Conservation (phyloP, 1,284 basidiomycete species). For the Moniliella sp. region DNA sequence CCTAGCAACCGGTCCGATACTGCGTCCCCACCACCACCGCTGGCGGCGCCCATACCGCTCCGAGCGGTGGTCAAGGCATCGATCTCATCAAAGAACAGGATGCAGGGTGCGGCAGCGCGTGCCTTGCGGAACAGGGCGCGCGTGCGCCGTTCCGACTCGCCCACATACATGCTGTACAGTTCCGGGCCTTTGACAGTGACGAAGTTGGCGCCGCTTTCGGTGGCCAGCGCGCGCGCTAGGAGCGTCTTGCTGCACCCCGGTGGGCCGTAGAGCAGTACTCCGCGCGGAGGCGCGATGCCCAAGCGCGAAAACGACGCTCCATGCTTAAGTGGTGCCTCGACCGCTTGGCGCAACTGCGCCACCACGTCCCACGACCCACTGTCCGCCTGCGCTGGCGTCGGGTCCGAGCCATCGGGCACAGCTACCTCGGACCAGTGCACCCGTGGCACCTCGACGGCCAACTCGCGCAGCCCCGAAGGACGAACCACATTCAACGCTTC, state of each 20-base stretch:
- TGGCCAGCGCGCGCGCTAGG: constrained; percentile 75
- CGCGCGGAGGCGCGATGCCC: constrained; percentile 68
- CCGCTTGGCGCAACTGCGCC: constrained; percentile 18
- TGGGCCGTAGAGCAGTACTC: constrained; percentile 80
- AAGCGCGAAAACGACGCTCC: constrained; percentile 63
- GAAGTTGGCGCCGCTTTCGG: constrained; percentile 85
- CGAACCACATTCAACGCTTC: constrained; percentile 55
- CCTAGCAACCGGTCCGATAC: constrained; percentile 73
- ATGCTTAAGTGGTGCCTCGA: constrained; percentile 76
- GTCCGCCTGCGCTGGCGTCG: constrained; percentile 4
- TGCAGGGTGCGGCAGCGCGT: constrained; percentile 71
- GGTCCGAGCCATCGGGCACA: constrained; percentile 7
- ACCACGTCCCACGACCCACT: constrained; percentile 15
- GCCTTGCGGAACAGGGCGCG: constrained; percentile 89
- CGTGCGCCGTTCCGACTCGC: constrained; percentile 82
- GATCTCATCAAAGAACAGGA: constrained; percentile 94
- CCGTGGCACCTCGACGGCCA: constrained; percentile 65
- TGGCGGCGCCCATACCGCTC: constrained; percentile 37
- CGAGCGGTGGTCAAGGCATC: constrained; percentile 73
- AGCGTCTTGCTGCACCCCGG: constrained; percentile 94
- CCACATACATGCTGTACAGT: constrained; percentile 88
- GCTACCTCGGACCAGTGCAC: constrained; percentile 62
- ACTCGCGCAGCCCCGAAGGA: constrained; percentile 78
- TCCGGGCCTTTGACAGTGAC: constrained; percentile 95
- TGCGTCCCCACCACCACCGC: constrained; percentile 36